Evolutionary conservation across 2,329 filamentous ascomycete species (phyloP).

Genomic region (Domatiomyces catenatus): DNA sequence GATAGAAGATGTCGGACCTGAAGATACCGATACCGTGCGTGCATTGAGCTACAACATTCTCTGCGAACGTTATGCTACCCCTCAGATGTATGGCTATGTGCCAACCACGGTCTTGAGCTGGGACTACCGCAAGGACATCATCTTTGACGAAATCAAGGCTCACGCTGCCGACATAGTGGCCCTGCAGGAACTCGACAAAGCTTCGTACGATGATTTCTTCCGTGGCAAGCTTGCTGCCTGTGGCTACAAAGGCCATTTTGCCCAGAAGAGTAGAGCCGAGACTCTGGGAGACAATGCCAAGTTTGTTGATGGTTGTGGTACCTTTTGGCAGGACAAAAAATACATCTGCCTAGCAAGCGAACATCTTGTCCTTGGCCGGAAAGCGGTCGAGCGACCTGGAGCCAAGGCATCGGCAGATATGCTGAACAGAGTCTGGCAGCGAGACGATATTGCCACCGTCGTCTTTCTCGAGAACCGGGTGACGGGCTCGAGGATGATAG

Average conservation of each 20-base stretch:
- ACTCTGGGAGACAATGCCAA: conserved; percentile 86
- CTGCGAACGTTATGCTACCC: conserved; percentile 82
- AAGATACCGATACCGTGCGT: conserved; percentile 53
- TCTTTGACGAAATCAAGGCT: conserved; percentile 65
- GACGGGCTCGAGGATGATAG: conserved; percentile 80
- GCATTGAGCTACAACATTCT: conserved; percentile 91
- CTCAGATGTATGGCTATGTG: conserved; percentile 76
- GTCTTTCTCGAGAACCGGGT: conserved; percentile 82
- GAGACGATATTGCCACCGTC: conserved; percentile 89
- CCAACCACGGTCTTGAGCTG: conserved; percentile 67
- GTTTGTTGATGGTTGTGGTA: conserved; percentile 87
- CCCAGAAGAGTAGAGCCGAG: conserved; percentile 74
- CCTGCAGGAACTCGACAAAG: conserved; percentile 82
- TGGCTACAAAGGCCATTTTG: conserved; percentile 89
- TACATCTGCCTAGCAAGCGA: conserved; percentile 90
- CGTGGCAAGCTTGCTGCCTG: conserved; percentile 68
- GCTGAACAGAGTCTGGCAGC: conserved; percentile 96
- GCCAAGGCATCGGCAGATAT: conserved; percentile 97
- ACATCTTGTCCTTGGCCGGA: conserved; percentile 77
- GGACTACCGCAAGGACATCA: conserved; percentile 71
- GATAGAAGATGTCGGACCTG: conserved; percentile 44
- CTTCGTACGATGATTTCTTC: conserved; percentile 85
- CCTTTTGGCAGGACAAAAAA: conserved; percentile 92
- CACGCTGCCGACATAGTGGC: conserved; percentile 80
- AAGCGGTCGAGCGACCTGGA: conserved; percentile 85